A percentile compares a stretch with the other conserved stretches of the same genome.
phyloP scores from a whole-genome alignment of 2,329 filamentous ascomycete species.

The Ophiocordyceps australis region DNA sequence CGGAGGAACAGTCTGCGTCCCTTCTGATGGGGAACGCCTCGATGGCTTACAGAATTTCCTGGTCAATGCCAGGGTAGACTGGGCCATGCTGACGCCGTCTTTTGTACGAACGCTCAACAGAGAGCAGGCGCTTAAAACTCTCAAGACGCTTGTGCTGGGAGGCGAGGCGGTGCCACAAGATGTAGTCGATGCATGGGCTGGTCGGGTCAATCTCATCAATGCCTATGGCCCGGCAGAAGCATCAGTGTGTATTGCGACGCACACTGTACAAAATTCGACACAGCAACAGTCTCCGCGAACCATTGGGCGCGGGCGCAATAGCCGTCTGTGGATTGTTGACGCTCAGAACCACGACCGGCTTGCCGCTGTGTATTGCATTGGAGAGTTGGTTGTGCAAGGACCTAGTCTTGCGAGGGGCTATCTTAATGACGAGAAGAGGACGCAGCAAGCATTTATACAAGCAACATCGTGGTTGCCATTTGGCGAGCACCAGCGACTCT shows the following conservation, averaged over 20 bases:
- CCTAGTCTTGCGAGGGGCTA: background rate
- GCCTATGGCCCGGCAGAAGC: constrained; percentile 2
- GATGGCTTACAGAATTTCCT: background rate
- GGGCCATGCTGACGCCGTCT: background rate
- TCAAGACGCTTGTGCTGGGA: background rate
- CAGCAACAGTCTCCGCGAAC: no score
- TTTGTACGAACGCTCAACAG: background rate
- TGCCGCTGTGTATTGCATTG: background rate
- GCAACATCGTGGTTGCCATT: background rate
- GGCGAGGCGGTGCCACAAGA: background rate
- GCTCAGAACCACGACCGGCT: background rate
- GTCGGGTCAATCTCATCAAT: background rate
- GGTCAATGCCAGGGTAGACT: background rate
- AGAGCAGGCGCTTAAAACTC: background rate
- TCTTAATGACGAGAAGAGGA: background rate
- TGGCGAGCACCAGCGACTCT: background rate
- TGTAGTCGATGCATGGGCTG: background rate
- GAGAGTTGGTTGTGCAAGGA: background rate
- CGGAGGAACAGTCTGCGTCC: background rate
- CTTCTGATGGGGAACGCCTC: background rate
- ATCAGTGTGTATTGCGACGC: no score
- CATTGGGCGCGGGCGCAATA: no score
- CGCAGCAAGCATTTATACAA: background rate
- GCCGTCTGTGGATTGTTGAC: no score
- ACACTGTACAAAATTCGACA: no score